Conservation (phyloP, 2,329 filamentous ascomycete genomes). For the Tympanopsis confertula region DNA sequence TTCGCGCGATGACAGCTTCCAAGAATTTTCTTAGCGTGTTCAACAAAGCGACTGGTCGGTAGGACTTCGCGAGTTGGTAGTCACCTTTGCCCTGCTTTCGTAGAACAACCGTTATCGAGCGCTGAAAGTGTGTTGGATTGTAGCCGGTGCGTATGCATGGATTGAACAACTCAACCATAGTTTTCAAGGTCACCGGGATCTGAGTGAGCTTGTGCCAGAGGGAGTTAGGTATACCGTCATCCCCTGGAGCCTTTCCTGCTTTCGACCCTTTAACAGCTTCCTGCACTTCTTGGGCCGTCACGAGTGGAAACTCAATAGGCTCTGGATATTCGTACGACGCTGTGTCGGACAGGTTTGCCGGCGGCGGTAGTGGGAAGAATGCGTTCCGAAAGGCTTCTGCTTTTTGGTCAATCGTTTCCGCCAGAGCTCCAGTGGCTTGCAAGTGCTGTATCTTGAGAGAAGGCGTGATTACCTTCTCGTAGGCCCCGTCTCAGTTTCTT, state of each 20-base stretch:
- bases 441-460: too few species aligned
- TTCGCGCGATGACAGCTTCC: slow-evolving; percentile 11
- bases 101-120: slow-evolving; percentile 10
- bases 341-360: slow-evolving; percentile 7
- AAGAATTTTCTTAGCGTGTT: slow-evolving; percentile 15
- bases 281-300: slow-evolving; percentile 6
- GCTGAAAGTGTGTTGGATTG: slow-evolving; percentile 3
- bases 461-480: neutral
- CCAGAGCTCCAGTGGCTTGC: too few species aligned
- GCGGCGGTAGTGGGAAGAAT: slow-evolving; percentile 5
- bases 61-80: slow-evolving; percentile 12
- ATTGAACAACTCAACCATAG: slow-evolving; percentile 4
- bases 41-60: slow-evolving; percentile 12
- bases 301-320: slow-evolving; percentile 3
- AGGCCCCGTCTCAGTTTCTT: slow-evolving; percentile 3
- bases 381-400: slow-evolving; percentile 2
- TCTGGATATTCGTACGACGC: slow-evolving; percentile 3
- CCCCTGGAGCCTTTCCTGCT: slow-evolving; percentile 7
- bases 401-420: too few species aligned
- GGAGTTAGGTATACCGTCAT: slow-evolving; percentile 7
- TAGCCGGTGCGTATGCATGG: slow-evolving; percentile 4
- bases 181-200: slow-evolving; percentile 1
- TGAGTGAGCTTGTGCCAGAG: slow-evolving; percentile 5
- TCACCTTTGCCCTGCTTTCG: slow-evolving; percentile 13
- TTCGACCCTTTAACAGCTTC: slow-evolving; percentile 4